Base-by-base conservation (phyloP, 1,139 yeast species). In the Sugiyamaella japonica region DNA sequence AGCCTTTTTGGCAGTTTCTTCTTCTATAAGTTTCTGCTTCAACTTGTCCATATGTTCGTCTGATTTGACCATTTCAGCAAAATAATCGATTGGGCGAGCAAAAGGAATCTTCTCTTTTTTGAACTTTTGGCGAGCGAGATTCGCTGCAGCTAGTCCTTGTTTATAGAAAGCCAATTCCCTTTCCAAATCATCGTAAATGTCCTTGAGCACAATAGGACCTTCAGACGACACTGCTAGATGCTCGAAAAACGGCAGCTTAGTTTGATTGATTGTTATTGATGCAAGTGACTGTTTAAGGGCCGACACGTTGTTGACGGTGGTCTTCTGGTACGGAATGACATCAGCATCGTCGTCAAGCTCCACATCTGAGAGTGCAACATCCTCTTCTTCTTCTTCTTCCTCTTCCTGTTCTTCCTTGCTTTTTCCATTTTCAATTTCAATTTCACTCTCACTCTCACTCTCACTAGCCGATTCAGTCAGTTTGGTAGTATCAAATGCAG, bases 1-100 rank as follows among this genome's bases (percentile, higher is more conserved):
- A 1, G 97, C 97, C 73, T 88, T 88, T 81, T 87, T 89, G 68
- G 87, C 86, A 37, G 95, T 86, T 52, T 96, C 97, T 68, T 89
- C 97, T 59, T 83, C 81, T 46, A 90, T 78, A 65, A 93, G 79
- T 72, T 89, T 89, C 68, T 78, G 77, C 78, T 89, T 90, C 66
- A 93, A 80, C 73, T 84, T 89, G 68, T 90, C 97, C 99, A 93
- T 93, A 72, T 93, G 99, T 71, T 90, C 97, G 71, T 93, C 99
- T 58, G 91, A 86, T 76, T 93, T 93, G 60, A 90, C 89, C 99
- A 93, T 93, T 73, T 93, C 99, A 9, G 99, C 99, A 74, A 93
- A 93, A 72, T 89, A 93, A 71, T 93, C 99, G 66, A 83, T 76
- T 29, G 99, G 99, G 71, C 99, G 83, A 39, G 95, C 79, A 71